Evolutionary conservation across 805 yeast species (phyloP).

Genomic region (Candida incommunis): DNA sequence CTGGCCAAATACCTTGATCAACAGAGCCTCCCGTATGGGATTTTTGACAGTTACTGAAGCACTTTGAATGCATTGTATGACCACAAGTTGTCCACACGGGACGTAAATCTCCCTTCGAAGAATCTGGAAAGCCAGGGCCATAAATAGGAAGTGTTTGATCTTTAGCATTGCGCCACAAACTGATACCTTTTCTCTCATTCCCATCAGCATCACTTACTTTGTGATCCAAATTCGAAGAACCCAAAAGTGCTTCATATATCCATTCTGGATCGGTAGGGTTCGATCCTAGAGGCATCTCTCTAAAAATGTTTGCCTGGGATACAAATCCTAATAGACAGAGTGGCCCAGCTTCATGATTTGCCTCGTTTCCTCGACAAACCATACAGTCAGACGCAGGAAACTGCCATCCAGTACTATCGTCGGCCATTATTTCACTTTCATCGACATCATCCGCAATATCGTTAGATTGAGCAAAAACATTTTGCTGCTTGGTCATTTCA

Average conservation of each 20-base stretch:
- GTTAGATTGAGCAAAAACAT: constrained; percentile 11
- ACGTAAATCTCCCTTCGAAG: constrained; percentile 9
- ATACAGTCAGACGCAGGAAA: background rate
- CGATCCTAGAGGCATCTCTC: background rate
- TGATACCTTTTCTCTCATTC: background rate
- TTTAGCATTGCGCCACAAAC: background rate
- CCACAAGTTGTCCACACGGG: constrained; percentile 65
- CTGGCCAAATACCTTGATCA: constrained; percentile 45
- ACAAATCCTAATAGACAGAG: background rate
- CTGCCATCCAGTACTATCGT: background rate
- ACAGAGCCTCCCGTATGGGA: constrained; percentile 32
- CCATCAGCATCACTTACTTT: background rate
- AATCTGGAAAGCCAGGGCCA: constrained; percentile 58
- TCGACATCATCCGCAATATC: constrained; percentile 4
- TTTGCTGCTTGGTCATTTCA: constrained; percentile 49
- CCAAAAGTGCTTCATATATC: background rate
- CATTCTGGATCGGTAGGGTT: background rate
- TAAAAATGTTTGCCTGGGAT: background rate
- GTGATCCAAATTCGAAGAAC: background rate
- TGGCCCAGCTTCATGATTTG: background rate
- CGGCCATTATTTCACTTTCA: constrained; percentile 4
- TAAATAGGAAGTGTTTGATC: constrained; percentile 22
- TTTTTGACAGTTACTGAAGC: constrained; percentile 42
- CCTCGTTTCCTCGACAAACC: background rate
- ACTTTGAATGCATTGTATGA: constrained; percentile 80